phyloP scores from a whole-genome alignment of 345 rosid species.

The Ailanthus altissimus region DNA sequence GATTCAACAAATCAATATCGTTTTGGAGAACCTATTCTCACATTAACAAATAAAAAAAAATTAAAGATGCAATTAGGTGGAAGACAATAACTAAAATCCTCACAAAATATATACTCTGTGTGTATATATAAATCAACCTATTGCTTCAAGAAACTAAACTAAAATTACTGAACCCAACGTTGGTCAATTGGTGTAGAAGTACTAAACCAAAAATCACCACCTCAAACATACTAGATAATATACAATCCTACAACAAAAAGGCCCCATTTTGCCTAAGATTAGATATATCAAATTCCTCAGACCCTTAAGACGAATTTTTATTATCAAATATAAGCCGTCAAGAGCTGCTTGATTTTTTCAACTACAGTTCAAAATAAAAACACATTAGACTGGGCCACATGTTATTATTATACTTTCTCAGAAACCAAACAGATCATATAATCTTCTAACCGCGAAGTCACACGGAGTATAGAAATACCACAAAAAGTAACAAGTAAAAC shows the following conservation, averaged over 20 bases:
- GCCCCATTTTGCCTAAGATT: neutral
- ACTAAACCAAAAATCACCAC: too few relatives aligned
- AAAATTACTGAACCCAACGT: neutral
- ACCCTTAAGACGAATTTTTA: neutral
- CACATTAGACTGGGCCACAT: too few relatives aligned
- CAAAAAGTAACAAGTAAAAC: neutral
- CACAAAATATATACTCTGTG: neutral
- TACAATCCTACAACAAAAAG: neutral
- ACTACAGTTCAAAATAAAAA: too few relatives aligned
- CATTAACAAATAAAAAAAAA: neutral
- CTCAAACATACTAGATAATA: neutral
- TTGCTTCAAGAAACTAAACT: neutral
- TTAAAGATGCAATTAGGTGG: neutral
- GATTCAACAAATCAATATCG: constrained; percentile 70
- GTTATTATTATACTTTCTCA: neutral
- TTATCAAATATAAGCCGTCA: neutral
- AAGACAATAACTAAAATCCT: neutral
- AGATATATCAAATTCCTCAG: neutral
- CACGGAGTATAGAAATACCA: neutral
- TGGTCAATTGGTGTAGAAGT: too few relatives aligned
- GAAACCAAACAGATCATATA: neutral
- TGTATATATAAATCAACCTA: neutral
- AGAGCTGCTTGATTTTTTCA: neutral
- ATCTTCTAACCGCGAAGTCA: neutral
- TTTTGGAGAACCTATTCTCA: constrained; percentile 57